Percentiles rank a stretch among this genome's conserved stretches.
Evolutionary conservation across 345 rosid species (phyloP).

Genomic region (Gossypioides kirkii): DNA sequence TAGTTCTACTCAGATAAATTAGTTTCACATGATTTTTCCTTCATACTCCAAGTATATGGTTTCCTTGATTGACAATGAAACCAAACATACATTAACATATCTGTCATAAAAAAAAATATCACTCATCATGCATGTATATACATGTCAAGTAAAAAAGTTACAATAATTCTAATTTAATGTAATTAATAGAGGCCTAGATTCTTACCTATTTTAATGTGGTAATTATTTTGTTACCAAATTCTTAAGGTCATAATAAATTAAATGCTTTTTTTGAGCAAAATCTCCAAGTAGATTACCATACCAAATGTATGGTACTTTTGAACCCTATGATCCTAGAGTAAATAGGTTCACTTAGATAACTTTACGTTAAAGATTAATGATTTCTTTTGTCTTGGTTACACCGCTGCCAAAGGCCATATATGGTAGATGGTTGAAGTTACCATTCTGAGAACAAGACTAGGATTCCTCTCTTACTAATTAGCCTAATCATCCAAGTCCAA

Average conservation of each 20-base stretch:
- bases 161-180: background rate
- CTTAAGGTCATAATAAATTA: background rate
- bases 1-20: no score
- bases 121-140: background rate
- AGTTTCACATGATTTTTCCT: no score
- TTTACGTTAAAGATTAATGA: background rate
- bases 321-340: background rate
- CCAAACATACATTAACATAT: no score
- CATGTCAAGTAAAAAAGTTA: background rate
- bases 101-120: background rate
- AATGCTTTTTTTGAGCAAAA: background rate
- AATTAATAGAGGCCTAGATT: background rate
- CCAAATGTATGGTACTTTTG: background rate
- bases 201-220: background rate
- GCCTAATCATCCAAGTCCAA: constrained; percentile 12
- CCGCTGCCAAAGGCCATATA: no score
- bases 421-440: no score
- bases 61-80: background rate
- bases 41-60: no score
- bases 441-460: no score
- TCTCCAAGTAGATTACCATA: background rate
- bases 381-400: background rate
- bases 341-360: background rate
- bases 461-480: no score
- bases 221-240: constrained; percentile 2